These are phyloP conservation scores for Ogataea philodendri DNA, from an alignment of 805 yeast genomes.

Conservation along the genomic window DNA sequence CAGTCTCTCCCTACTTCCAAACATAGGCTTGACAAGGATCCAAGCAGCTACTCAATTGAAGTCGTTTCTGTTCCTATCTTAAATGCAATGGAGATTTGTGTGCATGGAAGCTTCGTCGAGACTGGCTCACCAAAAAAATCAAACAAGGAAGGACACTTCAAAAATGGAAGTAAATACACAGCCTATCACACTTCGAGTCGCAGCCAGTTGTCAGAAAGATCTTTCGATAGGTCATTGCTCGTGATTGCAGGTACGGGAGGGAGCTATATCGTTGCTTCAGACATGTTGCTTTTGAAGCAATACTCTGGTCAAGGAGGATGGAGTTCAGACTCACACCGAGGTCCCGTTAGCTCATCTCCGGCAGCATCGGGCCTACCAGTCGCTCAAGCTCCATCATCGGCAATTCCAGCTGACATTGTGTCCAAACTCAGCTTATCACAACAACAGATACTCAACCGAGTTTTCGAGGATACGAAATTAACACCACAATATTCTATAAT, in stretches of 20 bases:
- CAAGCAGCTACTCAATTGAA: slow-evolving; percentile 73
- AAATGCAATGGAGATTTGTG: slow-evolving; percentile 69
- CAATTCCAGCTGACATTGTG: slow-evolving; percentile 54
- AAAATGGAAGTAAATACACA: slow-evolving; percentile 28
- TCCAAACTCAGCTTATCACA: slow-evolving; percentile 52
- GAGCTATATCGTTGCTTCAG: slow-evolving; percentile 81
- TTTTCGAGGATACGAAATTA: slow-evolving; percentile 70
- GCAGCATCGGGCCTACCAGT: too few species aligned
- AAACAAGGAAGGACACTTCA: slow-evolving; percentile 9
- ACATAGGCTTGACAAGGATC: slow-evolving; percentile 64
- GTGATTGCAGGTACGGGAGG: slow-evolving; percentile 68
- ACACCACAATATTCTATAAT: slow-evolving; percentile 76
- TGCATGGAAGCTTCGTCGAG: slow-evolving; percentile 88
- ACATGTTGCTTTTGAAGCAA: slow-evolving; percentile 67
- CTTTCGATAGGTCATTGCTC: slow-evolving; percentile 85
- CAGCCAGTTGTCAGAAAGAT: slow-evolving; percentile 52
- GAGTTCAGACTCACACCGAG: too few species aligned
- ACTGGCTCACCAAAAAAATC: slow-evolving; percentile 46
- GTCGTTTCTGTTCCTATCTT: slow-evolving; percentile 68
- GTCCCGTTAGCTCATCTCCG: too few species aligned
- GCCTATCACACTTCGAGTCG: slow-evolving; percentile 14
- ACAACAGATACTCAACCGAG: slow-evolving; percentile 59
- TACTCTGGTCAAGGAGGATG: slow-evolving; percentile 57
- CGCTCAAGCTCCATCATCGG: too few species aligned
- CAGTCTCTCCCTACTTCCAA: slow-evolving; percentile 71